Evolutionary conservation across 2,329 filamentous ascomycete genomes (phyloP).

Genomic region (Ilyonectria sp.): DNA sequence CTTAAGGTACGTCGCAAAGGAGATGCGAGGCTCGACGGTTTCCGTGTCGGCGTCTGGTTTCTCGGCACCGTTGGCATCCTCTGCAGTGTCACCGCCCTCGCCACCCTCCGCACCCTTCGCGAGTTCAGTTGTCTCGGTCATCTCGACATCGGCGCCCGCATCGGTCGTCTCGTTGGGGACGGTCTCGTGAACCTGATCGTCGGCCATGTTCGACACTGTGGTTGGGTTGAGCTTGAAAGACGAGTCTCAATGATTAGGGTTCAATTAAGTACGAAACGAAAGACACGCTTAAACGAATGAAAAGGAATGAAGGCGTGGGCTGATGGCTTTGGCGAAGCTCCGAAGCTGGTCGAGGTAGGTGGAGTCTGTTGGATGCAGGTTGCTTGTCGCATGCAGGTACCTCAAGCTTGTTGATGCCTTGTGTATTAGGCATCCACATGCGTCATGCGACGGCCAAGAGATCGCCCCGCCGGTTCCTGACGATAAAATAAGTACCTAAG

Average conservation of each 20-base stretch:
- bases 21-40: slow-evolving; percentile 54
- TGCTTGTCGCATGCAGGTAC: slow-evolving; percentile 16
- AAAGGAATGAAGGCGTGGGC: neutral
- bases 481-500: no score
- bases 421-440: slow-evolving; percentile 33
- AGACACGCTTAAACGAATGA: slow-evolving; percentile 1
- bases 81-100: slow-evolving; percentile 53
- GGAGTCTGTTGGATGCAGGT: no score
- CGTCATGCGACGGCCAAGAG: neutral
- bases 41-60: slow-evolving; percentile 58
- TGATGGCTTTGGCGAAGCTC: slow-evolving; percentile 6
- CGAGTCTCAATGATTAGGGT: neutral
- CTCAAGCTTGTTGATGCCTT: slow-evolving; percentile 37
- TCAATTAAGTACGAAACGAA: slow-evolving; percentile 23
- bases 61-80: slow-evolving; percentile 52
- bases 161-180: slow-evolving; percentile 42
- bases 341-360: neutral
- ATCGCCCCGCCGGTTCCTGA: no score
- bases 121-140: slow-evolving; percentile 49
- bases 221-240: slow-evolving; percentile 12
- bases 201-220: slow-evolving; percentile 51
- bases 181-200: slow-evolving; percentile 39
- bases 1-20: slow-evolving; percentile 73
- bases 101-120: slow-evolving; percentile 45
- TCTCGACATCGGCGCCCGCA: slow-evolving; percentile 56